Evolutionary conservation across 2,329 filamentous ascomycete species (phyloP), one percentile per base, ranked within the genome.

Genomic region (Trichoderma brevicompactum): DNA sequence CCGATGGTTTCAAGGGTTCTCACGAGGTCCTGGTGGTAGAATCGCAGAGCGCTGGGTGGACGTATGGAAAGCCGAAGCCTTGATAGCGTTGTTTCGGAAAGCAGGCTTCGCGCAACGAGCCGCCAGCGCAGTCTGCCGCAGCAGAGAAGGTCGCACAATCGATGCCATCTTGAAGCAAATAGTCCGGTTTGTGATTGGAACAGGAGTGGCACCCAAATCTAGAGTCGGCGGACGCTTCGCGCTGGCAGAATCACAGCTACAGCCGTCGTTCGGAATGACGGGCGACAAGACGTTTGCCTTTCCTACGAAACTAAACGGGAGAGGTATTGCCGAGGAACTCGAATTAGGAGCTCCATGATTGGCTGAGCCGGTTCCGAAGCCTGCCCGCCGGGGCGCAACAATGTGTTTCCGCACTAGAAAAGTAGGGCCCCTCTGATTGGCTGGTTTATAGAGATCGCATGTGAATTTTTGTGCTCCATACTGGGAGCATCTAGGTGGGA

Each of bases 11-110:
- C 40, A 48, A 46, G 34, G 56, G 49, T 85, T 54, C 90, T 81
- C 83, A 95, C 93, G 95, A 74, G 94, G 93, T 70, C 91, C 86
- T 64, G 93, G 89, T 67, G 94, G 92, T 65, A 99, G 85, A 74
- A 99, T 89, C 73, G 87, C 85, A 94, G 89, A 75, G 85, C 84
- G 78, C 80, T 87, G 86, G 79, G 87, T 85, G 48, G 92, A 92
- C 74, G 90, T 92, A 80, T 97, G 94, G 86, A 99, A 97, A 72
- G 91, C 89, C 70, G 93, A 89, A 73, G 89, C 83, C 78, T 88
- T 83, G 71, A 80, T 79, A 67, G 77, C 73, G 70, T 72, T 73
- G 71, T 70, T 74, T 74, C 69, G 74, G 74, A 76, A 72, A 66
- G 70, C 72, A 65, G 72, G 68, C 59, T 63, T 63, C 36, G 44